These are phyloP conservation scores for Citrullus amarus DNA, from an alignment of 306 rosid genomes.

Conservation along the genomic window DNA sequence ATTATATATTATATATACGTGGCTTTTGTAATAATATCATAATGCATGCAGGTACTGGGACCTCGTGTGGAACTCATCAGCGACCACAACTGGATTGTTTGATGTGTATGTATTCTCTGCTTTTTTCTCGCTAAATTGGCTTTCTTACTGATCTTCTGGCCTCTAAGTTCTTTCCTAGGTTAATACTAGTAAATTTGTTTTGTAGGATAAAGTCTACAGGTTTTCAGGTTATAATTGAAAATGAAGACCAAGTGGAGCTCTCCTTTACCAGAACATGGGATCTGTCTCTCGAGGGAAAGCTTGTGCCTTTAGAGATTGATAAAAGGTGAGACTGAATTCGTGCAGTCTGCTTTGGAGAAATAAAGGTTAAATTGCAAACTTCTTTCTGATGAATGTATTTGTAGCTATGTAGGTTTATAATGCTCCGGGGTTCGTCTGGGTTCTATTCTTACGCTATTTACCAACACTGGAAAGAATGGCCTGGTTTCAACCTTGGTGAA, in stretches of 20 bases:
- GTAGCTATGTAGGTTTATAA: conserved; percentile 46
- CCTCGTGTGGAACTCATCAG: conserved; percentile 65
- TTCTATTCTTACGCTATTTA: conserved; percentile 81
- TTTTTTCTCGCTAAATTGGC: not conserved
- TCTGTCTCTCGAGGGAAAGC: conserved; percentile 32
- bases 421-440: conserved; percentile 74
- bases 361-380: not conserved
- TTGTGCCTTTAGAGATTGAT: conserved; percentile 74
- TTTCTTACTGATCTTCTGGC: not conserved
- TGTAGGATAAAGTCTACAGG: conserved; percentile 56
- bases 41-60: conserved; percentile 65
- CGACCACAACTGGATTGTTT: conserved; percentile 44
- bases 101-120: conserved; percentile 38
- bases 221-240: conserved; percentile 53
- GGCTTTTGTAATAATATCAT: not conserved
- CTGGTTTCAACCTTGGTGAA: conserved; percentile 74
- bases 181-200: not conserved
- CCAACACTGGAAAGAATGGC: conserved; percentile 76
- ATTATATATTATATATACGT: not conserved
- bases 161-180: not conserved
- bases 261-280: conserved; percentile 80
- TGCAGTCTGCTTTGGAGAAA: not conserved
- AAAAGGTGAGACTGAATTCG: conserved; percentile 32
- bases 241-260: conserved; percentile 70
- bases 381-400: not conserved